Evolutionary conservation across 148 eudicot species (phyloP).

Genomic region (Salicornia ramosissima): DNA sequence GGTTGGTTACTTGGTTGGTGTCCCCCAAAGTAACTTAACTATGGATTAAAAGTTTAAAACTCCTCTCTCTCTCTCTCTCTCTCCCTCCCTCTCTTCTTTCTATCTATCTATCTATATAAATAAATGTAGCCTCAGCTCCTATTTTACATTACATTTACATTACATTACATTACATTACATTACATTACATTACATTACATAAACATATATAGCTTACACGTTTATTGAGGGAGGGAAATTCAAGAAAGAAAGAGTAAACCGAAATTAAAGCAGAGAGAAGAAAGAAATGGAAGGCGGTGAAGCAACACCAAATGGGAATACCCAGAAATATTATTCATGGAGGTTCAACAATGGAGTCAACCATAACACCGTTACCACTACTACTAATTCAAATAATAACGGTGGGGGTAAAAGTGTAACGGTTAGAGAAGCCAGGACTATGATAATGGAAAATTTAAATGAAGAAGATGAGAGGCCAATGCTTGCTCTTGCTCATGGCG

Average conservation of each 20-base stretch:
- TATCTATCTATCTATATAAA: too few relatives aligned
- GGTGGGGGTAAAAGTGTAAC: conserved; percentile 8
- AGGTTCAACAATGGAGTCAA: conserved; percentile 28
- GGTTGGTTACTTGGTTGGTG: too few relatives aligned
- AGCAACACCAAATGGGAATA: not conserved
- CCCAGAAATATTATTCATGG: conserved; percentile 30
- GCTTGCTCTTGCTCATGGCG: conserved; percentile 58
- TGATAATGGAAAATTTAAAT: conserved; percentile 31
- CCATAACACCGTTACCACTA: not conserved
- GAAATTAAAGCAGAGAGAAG: not conserved
- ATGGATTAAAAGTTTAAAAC: too few relatives aligned
- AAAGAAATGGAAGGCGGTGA: conserved; percentile 21
- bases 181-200: too few relatives aligned
- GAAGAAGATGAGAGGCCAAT: conserved; percentile 32
- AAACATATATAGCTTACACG: not conserved
- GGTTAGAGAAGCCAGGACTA: conserved; percentile 33
- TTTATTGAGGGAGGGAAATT: not conserved
- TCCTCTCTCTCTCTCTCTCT: too few relatives aligned
- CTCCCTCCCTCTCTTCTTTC: too few relatives aligned
- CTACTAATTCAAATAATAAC: not conserved
- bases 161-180: too few relatives aligned
- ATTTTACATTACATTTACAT: too few relatives aligned
- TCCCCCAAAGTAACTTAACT: too few relatives aligned
- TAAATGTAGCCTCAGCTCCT: too few relatives aligned
- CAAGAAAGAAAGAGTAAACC: not conserved